Conservation (phyloP, 768 basidiomycete species). For the Lyophyllum decastes region DNA sequence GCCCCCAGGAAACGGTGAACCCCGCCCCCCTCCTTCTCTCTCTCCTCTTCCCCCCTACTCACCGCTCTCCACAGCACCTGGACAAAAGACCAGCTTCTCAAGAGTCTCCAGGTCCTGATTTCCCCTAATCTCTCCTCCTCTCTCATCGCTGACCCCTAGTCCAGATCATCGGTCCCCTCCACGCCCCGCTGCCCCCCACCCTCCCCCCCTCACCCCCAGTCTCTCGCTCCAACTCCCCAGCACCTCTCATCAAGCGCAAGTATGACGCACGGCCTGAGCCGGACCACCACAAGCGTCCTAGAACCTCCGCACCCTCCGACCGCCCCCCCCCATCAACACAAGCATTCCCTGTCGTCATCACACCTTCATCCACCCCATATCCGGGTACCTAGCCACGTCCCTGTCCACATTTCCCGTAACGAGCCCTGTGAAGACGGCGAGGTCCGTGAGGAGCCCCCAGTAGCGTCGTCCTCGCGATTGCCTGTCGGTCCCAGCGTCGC, state of each 20-base stretch:
- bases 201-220: slow-evolving; percentile 54
- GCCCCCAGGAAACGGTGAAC: slow-evolving; percentile 36
- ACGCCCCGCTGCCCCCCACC: slow-evolving; percentile 42
- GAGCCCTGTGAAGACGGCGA: slow-evolving; percentile 59
- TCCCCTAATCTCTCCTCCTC: slow-evolving; percentile 4
- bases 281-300: slow-evolving; percentile 48
- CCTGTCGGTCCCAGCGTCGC: slow-evolving; percentile 21
- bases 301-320: slow-evolving; percentile 32
- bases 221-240: slow-evolving; percentile 50
- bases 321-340: slow-evolving; percentile 23
- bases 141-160: slow-evolving; percentile 9
- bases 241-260: slow-evolving; percentile 50
- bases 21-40: slow-evolving; percentile 10
- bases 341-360: slow-evolving; percentile 17
- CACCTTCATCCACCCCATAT: slow-evolving; percentile 30
- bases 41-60: slow-evolving; percentile 16
- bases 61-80: slow-evolving; percentile 40
- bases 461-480: slow-evolving; percentile 26
- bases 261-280: slow-evolving; percentile 36
- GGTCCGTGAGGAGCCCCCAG: slow-evolving; percentile 45
- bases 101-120: slow-evolving; percentile 42
- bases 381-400: slow-evolving; percentile 21
- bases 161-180: slow-evolving; percentile 44
- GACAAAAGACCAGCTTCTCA: slow-evolving; percentile 51
- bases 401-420: slow-evolving; percentile 29